A percentile compares a stretch with the other conserved stretches of the same genome.
Evolutionary conservation across 768 basidiomycete species (phyloP).

Genomic region (Tricholoma saponaceum): DNA sequence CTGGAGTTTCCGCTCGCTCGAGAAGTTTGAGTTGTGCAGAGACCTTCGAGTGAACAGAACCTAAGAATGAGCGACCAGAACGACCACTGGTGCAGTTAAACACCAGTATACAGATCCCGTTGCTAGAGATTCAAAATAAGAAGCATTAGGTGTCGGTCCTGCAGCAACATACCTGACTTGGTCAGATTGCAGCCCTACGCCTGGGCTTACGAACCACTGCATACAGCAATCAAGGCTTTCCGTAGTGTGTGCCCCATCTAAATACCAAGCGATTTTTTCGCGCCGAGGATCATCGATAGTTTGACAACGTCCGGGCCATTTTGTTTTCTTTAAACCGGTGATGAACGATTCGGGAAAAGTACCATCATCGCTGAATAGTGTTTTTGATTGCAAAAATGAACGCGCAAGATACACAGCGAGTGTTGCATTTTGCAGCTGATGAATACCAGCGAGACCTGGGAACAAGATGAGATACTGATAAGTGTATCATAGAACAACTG

Average conservation of each 20-base stretch:
- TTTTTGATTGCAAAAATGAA: slow-evolving; percentile 49
- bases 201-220: slow-evolving; percentile 78
- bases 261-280: slow-evolving; percentile 67
- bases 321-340: slow-evolving; percentile 60
- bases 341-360: slow-evolving; percentile 51
- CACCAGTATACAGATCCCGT: slow-evolving; percentile 56
- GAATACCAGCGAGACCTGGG: slow-evolving; percentile 77
- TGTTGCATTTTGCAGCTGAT: slow-evolving; percentile 85
- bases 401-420: slow-evolving; percentile 76
- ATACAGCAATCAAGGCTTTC: slow-evolving; percentile 88
- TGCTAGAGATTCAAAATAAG: slow-evolving; percentile 11
- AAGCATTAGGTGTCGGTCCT: neutral
- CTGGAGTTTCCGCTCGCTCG: slow-evolving; percentile 30
- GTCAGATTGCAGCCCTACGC: slow-evolving; percentile 39
- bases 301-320: slow-evolving; percentile 97
- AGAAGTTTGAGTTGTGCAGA: slow-evolving; percentile 41
- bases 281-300: slow-evolving; percentile 59
- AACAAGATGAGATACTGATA: neutral
- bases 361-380: slow-evolving; percentile 20
- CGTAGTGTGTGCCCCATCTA: slow-evolving; percentile 94
- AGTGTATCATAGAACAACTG: neutral
- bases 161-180: slow-evolving; percentile 13
- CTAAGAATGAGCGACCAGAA: slow-evolving; percentile 70
- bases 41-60: slow-evolving; percentile 50
- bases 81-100: slow-evolving; percentile 97